Evolutionary conservation across 345 rosid genomes (phyloP).

Genomic region (Eucalyptus pauciflora): DNA sequence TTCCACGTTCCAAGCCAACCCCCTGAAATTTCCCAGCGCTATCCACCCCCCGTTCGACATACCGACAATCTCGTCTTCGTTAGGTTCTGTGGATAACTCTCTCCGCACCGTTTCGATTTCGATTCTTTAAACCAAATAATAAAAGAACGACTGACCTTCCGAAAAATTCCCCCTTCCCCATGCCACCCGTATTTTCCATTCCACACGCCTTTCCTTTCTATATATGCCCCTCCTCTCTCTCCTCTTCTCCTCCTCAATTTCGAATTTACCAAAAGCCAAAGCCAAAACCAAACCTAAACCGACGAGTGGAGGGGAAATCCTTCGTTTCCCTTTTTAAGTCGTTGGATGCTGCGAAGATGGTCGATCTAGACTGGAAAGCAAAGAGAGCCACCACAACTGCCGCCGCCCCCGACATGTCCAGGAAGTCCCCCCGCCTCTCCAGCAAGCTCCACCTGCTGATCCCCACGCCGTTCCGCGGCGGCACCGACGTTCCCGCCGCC

Average conservation of each 20-base stretch:
- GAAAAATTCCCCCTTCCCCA: not conserved
- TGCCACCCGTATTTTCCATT: not conserved
- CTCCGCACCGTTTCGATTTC: not conserved
- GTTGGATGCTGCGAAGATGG: constrained; percentile 22
- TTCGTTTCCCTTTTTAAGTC: not conserved
- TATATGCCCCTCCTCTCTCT: not conserved
- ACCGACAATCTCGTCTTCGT: not conserved
- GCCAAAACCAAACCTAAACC: not conserved
- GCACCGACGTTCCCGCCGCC: constrained; percentile 24
- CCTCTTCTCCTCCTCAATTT: not conserved
- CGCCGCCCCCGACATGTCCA: constrained; percentile 15
- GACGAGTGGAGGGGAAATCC: not conserved
- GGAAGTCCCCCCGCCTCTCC: constrained; percentile 34
- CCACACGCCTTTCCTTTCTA: not conserved
- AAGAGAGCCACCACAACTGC: constrained; percentile 17
- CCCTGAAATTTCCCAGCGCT: not conserved
- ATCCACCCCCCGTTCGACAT: not conserved
- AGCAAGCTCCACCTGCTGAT: constrained; percentile 26
- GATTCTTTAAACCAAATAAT: not conserved
- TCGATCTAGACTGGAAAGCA: constrained; percentile 48
- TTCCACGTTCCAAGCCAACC: not conserved
- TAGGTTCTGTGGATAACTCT: not conserved
- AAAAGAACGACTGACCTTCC: not conserved
- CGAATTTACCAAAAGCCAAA: not conserved
- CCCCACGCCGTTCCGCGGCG: constrained; percentile 37